phyloP scores from a whole-genome alignment of 129 eudicot genomes.

The Pseudognaphalium luteoalbum region DNA sequence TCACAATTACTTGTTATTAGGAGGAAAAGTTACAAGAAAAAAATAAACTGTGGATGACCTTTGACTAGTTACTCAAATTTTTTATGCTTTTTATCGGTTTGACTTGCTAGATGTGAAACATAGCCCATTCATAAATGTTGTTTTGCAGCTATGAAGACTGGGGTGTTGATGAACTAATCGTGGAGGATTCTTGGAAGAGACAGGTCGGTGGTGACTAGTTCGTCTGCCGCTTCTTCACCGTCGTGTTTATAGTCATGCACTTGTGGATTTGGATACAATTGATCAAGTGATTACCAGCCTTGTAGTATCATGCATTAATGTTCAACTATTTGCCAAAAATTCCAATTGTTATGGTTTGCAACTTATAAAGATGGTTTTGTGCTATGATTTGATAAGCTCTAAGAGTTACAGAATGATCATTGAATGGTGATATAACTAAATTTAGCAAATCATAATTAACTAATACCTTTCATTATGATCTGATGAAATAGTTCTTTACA shows the following conservation, averaged over 20 bases:
- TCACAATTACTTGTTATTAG: too few relatives aligned
- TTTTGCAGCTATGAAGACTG: conserved; percentile 82
- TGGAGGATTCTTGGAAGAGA: conserved; percentile 98
- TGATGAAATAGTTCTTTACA: too few relatives aligned
- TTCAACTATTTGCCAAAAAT: neutral
- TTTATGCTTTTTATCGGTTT: neutral
- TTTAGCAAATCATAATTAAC: too few relatives aligned
- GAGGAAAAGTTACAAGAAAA: too few relatives aligned
- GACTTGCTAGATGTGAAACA: neutral
- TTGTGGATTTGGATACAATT: conserved; percentile 8
- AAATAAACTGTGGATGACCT: too few relatives aligned
- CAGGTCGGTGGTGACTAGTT: conserved; percentile 86
- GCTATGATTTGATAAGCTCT: neutral
- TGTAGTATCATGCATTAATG: neutral
- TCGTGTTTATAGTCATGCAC: neutral
- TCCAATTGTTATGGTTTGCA: neutral
- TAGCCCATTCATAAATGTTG: neutral
- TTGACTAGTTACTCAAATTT: neutral
- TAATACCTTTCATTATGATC: too few relatives aligned
- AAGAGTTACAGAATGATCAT: too few relatives aligned
- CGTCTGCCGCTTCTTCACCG: neutral
- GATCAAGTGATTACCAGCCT: neutral
- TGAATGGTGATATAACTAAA: too few relatives aligned
- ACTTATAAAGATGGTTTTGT: conserved; percentile 5
- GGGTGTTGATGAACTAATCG: conserved; percentile 95